Base-by-base conservation (phyloP, 1,284 basidiomycete species). In the Cutaneotrichosporon cyanovorans region DNA sequence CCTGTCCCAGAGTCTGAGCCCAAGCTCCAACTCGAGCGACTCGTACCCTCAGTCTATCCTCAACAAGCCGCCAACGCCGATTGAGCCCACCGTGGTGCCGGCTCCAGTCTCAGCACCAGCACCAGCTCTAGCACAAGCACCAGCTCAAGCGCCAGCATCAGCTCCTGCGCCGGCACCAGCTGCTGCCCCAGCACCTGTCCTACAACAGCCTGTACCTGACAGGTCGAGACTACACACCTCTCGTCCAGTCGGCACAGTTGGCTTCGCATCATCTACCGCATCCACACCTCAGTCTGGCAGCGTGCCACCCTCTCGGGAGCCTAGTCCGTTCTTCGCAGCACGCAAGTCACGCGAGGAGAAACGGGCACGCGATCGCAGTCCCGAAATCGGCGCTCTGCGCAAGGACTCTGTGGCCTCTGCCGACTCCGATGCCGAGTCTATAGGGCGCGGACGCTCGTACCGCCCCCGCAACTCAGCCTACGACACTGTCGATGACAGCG, bases 371-470 rank as follows among this genome's bases (percentile, higher is more conserved):
- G 84, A 86, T 23, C 66, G 77, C 4, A 84, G 83, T 14, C 85
- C 86, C 0, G 77, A 79, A 11, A 82, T 86, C 16, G 77, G 80
- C 37, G 80, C 86, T 1, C 76, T 90, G 46, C 53, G 50, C 22
- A 80, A 81, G 18, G 78, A 82, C 40, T 50, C 52, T 18, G 15
- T 22, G 7, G 84, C 82, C 11, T 9, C 14, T 9, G 77, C 73
- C 42, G 84, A 87, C 53, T 76, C 80, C 15, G 77, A 79, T 51
- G 68, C 67, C 10, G 77, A 77, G 48, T 65, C 63, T 18, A 50
- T 65, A 60, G 42, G 34, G 15, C 46, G 51, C 69, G 75, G 40
- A 65, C 60, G 46, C 75, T 28, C 25, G 25, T 81, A 23, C 55
- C 50, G 66, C 28, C 65, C 72, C 8, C 64, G 66, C 44, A 62